Percentiles rank a stretch among this genome's conserved stretches.
Conservation (phyloP, 441 rosid genomes). For the Erysimum cheiri region DNA sequence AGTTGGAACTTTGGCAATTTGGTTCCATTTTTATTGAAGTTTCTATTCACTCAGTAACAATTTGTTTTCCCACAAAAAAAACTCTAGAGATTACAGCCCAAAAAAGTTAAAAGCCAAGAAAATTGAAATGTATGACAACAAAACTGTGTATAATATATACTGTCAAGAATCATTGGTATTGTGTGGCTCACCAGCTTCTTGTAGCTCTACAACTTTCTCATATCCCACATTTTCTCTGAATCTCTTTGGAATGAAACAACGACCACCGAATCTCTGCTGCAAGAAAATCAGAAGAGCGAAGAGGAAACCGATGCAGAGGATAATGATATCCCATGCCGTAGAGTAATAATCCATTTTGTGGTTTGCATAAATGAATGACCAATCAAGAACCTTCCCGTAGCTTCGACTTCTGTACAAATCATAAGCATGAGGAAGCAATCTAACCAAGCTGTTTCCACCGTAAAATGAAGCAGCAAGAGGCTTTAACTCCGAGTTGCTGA, state of each 20-base stretch:
- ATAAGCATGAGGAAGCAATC: conserved; percentile 81
- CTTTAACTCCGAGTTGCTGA: conserved; percentile 53
- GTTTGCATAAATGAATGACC: conserved; percentile 77
- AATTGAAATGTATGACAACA: conserved; percentile 3
- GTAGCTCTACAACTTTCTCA: conserved; percentile 76
- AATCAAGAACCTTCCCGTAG: conserved; percentile 59
- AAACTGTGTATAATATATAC: neutral
- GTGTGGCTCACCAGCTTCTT: conserved; percentile 40
- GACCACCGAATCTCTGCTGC: conserved; percentile 82
- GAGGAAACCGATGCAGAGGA: conserved; percentile 62
- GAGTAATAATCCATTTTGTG: conserved; percentile 83
- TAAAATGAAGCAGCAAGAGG: conserved; percentile 67
- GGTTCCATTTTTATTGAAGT: conserved; percentile 12
- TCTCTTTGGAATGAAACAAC: conserved; percentile 64
- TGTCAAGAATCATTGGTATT: conserved; percentile 43
- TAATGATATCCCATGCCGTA: conserved; percentile 83
- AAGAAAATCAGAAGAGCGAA: conserved; percentile 63
- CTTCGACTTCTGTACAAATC: conserved; percentile 79
- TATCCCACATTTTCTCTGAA: conserved; percentile 53
- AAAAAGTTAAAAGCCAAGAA: neutral
- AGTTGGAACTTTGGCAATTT: neutral
- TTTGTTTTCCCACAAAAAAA: neutral
- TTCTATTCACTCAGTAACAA: conserved; percentile 34
- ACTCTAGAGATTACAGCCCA: conserved; percentile 19
- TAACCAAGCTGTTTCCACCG: conserved; percentile 65